A percentile compares a stretch with the other conserved stretches of the same genome.
Evolutionary conservation across 2,329 filamentous ascomycete genomes (phyloP).

Genomic region (Cercospora zeae-maydis): DNA sequence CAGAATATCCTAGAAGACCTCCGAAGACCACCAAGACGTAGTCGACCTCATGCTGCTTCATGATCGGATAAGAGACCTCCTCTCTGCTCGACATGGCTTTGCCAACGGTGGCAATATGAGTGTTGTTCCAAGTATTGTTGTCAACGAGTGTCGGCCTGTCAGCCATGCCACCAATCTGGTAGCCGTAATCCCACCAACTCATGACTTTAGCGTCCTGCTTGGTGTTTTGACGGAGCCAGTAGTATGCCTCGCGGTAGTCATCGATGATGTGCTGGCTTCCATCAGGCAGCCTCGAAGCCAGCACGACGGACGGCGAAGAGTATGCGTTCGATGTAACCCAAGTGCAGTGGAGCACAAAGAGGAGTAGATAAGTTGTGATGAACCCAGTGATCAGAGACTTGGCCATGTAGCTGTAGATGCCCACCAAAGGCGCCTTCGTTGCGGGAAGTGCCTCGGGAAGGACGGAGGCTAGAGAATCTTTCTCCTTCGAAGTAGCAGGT

Average conservation of each 20-base stretch:
- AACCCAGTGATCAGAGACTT: slow-evolving; percentile 73
- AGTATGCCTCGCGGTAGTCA: slow-evolving; percentile 98
- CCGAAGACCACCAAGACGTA: slow-evolving; percentile 98
- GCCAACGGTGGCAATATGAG: slow-evolving; percentile 96
- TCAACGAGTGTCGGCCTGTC: slow-evolving; percentile 95
- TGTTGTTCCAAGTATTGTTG: slow-evolving; percentile 99
- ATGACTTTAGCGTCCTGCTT: slow-evolving; percentile 93
- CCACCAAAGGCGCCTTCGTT: slow-evolving; percentile 68
- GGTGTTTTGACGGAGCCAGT: slow-evolving; percentile 98
- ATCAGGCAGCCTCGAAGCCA: slow-evolving; percentile 87
- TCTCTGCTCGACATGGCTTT: slow-evolving; percentile 98
- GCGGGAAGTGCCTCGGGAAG: slow-evolving; percentile 61
- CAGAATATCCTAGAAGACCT: slow-evolving; percentile 91
- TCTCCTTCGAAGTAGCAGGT: slow-evolving; percentile 48
- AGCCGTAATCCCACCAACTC: slow-evolving; percentile 99
- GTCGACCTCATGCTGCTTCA: slow-evolving; percentile 97
- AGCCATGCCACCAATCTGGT: slow-evolving; percentile 99
- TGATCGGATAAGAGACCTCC: slow-evolving; percentile 97
- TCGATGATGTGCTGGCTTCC: slow-evolving; percentile 98
- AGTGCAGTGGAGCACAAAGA: slow-evolving; percentile 96
- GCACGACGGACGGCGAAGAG: slow-evolving; percentile 93
- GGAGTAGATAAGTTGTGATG: slow-evolving; percentile 74
- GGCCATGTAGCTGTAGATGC: slow-evolving; percentile 76
- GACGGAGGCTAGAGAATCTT: slow-evolving; percentile 56
- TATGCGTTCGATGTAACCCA: slow-evolving; percentile 99